Conservation (phyloP, 106 monocot genomes). For the Acorus gramineus region DNA sequence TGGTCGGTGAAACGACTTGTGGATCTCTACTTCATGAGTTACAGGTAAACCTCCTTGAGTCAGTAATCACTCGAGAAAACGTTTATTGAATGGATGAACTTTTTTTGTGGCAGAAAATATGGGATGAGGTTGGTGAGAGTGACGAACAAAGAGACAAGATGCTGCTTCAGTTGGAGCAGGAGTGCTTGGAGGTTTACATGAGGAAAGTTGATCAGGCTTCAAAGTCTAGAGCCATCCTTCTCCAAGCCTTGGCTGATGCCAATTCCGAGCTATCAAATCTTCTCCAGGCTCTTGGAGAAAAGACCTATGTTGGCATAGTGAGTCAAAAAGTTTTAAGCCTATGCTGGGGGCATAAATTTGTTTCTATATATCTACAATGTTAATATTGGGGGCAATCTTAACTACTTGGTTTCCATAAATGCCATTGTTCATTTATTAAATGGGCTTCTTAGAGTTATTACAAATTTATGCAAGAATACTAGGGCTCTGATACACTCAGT, state of each 20-base stretch:
- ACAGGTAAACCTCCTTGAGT: slow-evolving; percentile 23
- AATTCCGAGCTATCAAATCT: slow-evolving; percentile 54
- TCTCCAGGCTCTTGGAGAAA: slow-evolving; percentile 81
- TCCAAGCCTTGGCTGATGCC: slow-evolving; percentile 82
- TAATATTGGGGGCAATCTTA: too few species aligned
- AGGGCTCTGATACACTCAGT: too few species aligned
- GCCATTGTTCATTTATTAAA: too few species aligned
- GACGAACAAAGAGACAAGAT: slow-evolving; percentile 85
- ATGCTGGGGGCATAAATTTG: too few species aligned
- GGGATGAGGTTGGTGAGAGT: slow-evolving; percentile 97
- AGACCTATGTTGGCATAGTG: slow-evolving; percentile 43
- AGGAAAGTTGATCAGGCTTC: slow-evolving; percentile 87
- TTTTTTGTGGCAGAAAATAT: slow-evolving; percentile 50
- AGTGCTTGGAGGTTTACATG: slow-evolving; percentile 94
- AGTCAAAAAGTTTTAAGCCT: slow-evolving; percentile 10
- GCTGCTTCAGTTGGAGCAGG: slow-evolving; percentile 84
- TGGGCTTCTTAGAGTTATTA: too few species aligned
- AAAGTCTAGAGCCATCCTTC: slow-evolving; percentile 66
- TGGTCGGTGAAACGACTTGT: slow-evolving; percentile 32
- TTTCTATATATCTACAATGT: too few species aligned
- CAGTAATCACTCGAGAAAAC: too few species aligned
- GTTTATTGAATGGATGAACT: too few species aligned
- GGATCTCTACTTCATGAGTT: slow-evolving; percentile 49
- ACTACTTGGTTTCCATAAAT: too few species aligned
- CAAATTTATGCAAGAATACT: too few species aligned